phyloP scores from a whole-genome alignment of 345 rosid genomes.

The Viola odorata region DNA sequence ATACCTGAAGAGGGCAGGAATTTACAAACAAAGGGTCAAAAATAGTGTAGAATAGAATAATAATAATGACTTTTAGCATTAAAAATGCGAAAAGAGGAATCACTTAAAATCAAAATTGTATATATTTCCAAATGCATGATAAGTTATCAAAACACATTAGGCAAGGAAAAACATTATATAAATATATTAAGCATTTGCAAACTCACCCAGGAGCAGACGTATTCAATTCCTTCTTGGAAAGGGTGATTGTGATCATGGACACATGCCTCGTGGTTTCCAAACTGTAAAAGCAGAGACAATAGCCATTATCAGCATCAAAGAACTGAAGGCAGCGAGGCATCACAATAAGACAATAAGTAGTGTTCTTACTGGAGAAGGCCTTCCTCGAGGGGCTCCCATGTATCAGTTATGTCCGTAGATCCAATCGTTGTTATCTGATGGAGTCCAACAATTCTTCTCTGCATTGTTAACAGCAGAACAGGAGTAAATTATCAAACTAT shows the following conservation, averaged over 20 bases:
- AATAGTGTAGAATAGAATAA: not conserved
- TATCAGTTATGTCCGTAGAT: constrained; percentile 86
- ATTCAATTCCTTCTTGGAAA: constrained; percentile 70
- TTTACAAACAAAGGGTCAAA: not conserved
- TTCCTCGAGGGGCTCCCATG: constrained; percentile 95
- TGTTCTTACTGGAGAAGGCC: constrained; percentile 78
- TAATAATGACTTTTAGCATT: not conserved
- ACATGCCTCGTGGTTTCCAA: constrained; percentile 99
- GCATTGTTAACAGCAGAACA: constrained; percentile 15
- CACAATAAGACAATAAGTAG: no score
- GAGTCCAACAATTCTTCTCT: constrained; percentile 94
- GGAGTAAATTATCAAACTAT: constrained; percentile 16
- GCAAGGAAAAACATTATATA: no score
- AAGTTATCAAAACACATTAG: no score
- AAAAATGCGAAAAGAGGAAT: no score
- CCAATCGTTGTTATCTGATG: constrained; percentile 87
- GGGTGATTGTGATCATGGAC: constrained; percentile 84
- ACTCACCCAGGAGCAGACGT: constrained; percentile 76
- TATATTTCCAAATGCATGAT: no score
- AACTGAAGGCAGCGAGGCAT: no score
- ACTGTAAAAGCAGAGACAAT: constrained; percentile 25
- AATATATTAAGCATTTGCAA: not conserved
- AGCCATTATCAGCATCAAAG: not conserved
- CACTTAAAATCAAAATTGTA: no score
- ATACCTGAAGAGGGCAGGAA: constrained; percentile 14